Base-by-base conservation (phyloP, 75 land plant genomes). In the Sequoia sempervirens region DNA sequence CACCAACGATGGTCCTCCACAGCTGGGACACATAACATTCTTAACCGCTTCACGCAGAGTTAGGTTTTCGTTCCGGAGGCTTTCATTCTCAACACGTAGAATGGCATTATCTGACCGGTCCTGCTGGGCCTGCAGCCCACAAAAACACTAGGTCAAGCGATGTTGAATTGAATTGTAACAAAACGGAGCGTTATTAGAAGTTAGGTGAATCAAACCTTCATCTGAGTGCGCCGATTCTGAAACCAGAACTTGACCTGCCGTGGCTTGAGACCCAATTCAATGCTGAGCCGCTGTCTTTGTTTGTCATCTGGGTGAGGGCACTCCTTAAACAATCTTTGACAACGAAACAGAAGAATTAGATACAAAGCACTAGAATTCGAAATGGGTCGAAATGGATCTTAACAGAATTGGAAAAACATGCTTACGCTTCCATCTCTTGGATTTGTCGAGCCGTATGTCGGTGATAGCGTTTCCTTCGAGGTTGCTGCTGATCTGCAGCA, bases 391-490 rank as follows among this genome's bases (percentile, higher is more conserved):
- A 50, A 46, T 23, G 75, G 69, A 45, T 47, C 9, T 47, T 8
- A 0, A 47, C 50, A 9, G 50, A 47, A 47, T 9, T 8, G 10
- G n/a, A 40, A 46, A 43, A 28, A 8, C 7, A 2, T 70, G 1
- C 88, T 83, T 91, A 91, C 96, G 85, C 53, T 87, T 94, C 96
- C 56, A 94, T 92, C 82, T 89, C 82, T 69, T 94, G 96, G 87
- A 94, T 94, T 89, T 94, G 96, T 18, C 88, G 74, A 14, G 91
- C 91, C n/a, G 94, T 90, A 38, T 94, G 96, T 4, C 96, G 89
- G 61, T 94, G 96, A 82, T 91, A 93, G 1, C 91, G 90, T 86
- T 94, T 94, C 74, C 92, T 94, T 81, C 82, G 81, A 76, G 82
- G 36, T 2, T 30, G n/a, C 2, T 30, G n/a, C 2, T 79, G 81